Conservation (phyloP, 2,329 filamentous ascomycete species). For the Nannizzia gypsea region DNA sequence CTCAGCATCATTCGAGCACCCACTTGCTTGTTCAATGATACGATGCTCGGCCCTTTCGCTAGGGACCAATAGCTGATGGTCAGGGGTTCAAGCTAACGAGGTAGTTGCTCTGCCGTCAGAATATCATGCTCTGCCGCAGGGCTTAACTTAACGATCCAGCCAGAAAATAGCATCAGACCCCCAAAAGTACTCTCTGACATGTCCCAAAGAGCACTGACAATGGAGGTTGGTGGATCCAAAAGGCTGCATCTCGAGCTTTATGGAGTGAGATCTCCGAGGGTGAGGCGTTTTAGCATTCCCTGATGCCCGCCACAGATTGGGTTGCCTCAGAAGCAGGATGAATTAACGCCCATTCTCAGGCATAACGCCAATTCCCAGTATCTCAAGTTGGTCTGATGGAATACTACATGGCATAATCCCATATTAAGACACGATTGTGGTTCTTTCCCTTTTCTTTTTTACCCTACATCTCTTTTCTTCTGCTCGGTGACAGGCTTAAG, state of each 20-base stretch:
- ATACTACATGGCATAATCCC: neutral
- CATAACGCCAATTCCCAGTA: neutral
- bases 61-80: neutral
- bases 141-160: neutral
- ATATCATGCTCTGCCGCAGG: neutral
- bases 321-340: neutral
- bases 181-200: neutral
- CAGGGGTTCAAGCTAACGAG: neutral
- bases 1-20: neutral
- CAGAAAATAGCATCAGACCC: neutral
- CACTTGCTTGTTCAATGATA: neutral
- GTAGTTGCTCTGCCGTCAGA: neutral
- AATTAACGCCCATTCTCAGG: neutral
- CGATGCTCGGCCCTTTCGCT: neutral
- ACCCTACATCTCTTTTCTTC: neutral
- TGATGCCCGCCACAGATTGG: neutral
- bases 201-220: conserved; percentile 3
- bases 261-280: neutral
- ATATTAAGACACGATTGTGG: neutral
- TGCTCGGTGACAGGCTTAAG: neutral
- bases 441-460: neutral
- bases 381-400: neutral
- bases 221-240: neutral
- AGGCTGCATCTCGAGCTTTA: neutral
- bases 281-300: conserved; percentile 4